Percentiles rank a stretch among this genome's conserved stretches.
Conservation (phyloP, 169 alveolate genomes). For the Babesia caballi region DNA sequence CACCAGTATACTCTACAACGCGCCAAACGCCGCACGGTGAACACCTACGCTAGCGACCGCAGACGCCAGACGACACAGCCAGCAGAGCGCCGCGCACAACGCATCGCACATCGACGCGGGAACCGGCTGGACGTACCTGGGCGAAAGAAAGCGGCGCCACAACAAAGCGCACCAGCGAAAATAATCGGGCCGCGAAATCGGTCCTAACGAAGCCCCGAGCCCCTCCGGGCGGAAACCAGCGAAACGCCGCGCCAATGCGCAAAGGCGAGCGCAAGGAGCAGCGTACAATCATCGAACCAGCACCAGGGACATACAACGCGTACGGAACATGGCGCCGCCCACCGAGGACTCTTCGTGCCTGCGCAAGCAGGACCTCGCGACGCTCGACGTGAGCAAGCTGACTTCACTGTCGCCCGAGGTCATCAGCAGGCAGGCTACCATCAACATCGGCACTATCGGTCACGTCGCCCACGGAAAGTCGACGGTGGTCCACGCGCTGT, state of each 20-base stretch:
- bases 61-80: no score
- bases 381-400: conserved; percentile 84
- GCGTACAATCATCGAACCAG: neutral
- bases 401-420: conserved; percentile 98
- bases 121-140: no score
- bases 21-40: no score
- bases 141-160: no score
- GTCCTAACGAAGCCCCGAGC: no score
- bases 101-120: no score
- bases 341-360: conserved; percentile 33
- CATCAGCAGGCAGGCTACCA: conserved; percentile 97
- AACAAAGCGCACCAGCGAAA: no score
- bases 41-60: no score
- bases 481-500: conserved; percentile 96
- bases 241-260: neutral
- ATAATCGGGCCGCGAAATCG: no score
- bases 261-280: neutral
- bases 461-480: conserved; percentile 99
- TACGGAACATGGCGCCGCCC: neutral
- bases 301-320: neutral
- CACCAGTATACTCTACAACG: no score
- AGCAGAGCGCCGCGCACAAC: no score
- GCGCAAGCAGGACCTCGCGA: conserved; percentile 77
- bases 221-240: neutral
- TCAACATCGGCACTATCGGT: conserved; percentile 98